Percentiles rank a stretch among this genome's conserved stretches.
Evolutionary conservation across 2,329 filamentous ascomycete genomes (phyloP).

Genomic region (Penicillium sp.): DNA sequence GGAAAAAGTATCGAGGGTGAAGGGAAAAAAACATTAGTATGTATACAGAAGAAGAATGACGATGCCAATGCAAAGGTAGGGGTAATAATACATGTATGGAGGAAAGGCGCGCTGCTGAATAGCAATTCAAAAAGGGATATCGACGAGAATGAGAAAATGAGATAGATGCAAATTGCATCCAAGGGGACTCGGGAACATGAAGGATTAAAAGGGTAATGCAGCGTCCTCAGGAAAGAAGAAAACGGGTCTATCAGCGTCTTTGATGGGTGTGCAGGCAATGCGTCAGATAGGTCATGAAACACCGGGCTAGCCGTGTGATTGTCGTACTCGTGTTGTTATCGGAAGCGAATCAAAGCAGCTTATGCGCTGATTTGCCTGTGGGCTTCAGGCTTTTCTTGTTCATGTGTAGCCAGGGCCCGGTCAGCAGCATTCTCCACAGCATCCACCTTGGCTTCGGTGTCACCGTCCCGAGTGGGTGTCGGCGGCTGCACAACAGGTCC

Average conservation of each 20-base stretch:
- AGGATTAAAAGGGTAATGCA: slow-evolving; percentile 11
- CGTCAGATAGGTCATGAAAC: slow-evolving; percentile 20
- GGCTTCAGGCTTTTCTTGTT: neutral
- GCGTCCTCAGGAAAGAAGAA: neutral
- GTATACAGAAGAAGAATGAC: slow-evolving; percentile 20
- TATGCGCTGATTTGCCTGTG: slow-evolving; percentile 5
- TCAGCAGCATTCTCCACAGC: neutral
- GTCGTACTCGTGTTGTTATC: slow-evolving; percentile 14
- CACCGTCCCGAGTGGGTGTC: neutral
- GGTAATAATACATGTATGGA: slow-evolving; percentile 23
- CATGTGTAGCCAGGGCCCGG: neutral
- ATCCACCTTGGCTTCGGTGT: neutral
- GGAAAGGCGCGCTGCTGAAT: slow-evolving; percentile 10
- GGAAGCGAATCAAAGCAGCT: slow-evolving; percentile 5
- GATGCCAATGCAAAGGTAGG: neutral
- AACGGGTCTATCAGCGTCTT: slow-evolving; percentile 8
- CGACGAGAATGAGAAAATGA: slow-evolving; percentile 6
- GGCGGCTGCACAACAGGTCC: neutral
- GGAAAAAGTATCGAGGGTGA: neutral
- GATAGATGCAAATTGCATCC: neutral
- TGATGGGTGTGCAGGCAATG: slow-evolving; percentile 10
- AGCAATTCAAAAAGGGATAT: slow-evolving; percentile 14
- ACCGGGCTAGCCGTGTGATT: slow-evolving; percentile 15
- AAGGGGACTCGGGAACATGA: neutral
- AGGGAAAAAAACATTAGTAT: slow-evolving; percentile 17